Base-by-base conservation (phyloP, 129 eudicot species). In the carrot (Daucus carota) region DNA sequence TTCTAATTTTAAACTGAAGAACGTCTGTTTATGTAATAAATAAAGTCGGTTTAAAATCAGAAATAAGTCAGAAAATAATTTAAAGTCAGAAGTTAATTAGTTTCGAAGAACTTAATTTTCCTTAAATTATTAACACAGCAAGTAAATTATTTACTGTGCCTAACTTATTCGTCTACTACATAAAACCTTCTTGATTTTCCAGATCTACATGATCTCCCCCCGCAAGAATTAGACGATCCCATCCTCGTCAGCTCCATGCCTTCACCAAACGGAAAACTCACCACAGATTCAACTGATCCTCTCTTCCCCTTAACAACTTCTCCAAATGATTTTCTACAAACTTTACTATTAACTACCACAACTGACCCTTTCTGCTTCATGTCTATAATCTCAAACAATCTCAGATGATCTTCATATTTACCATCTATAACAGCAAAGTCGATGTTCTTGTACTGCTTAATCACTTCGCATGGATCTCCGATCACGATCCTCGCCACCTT, bases 271-370 rank as follows among this genome's bases (percentile, higher is more conserved):
- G 73, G 45, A 15, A 20, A 34, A 36, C 17, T 38, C 18, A 9
- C 28, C 47, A 70, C 45, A 42, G 45, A 70, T 42, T 38, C 47
- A 70, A 38, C 73, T n/a, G n/a, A n/a, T 70, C 73, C 73, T 70
- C 46, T 38, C 46, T 11, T 38, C 24, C 48, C 48, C 28, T 70
- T 70, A 1, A 70, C 44, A 70, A 70, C 46, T 42, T 40, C 50
- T 3, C 45, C 73, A 70, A 70, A 70, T 0, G 73, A 70, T 24
- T 3, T 17, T 9, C 1, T 18, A 36, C 45, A 17, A 12, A 22
- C 15, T 36, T 42, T n/a, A 36, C 34, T 70, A 16, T 22, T 36
- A 1, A 40, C 29, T 10, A 70, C 73, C 8, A 34, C 47, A 14
- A 70, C 46, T 17, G 73, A 70, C 29, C 26, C 48, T n/a, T 12